Percentiles rank a stretch among this genome's conserved stretches.
phyloP scores from a whole-genome alignment of 108 stramenopile genomes.

The Nitzschia putrida region DNA sequence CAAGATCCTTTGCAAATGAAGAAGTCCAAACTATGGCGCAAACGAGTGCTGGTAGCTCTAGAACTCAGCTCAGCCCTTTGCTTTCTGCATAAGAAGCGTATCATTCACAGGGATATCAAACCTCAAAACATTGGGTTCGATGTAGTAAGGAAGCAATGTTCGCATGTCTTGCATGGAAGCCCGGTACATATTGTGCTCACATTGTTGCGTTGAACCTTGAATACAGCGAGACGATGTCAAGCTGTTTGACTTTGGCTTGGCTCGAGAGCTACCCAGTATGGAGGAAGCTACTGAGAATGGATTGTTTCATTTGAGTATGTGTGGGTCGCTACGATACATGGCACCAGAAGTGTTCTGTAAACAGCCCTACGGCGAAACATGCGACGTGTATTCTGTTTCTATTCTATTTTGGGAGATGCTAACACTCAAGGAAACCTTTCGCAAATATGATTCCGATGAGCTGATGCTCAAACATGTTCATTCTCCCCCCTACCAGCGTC shows the following conservation, averaged over 20 bases:
- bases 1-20: background rate
- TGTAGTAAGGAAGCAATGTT: constrained; percentile 5
- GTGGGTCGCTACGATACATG: constrained; percentile 16
- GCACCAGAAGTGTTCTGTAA: constrained; percentile 59
- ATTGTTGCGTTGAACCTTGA: background rate
- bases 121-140: constrained; percentile 39
- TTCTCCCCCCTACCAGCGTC: constrained; percentile 4
- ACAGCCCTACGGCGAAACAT: constrained; percentile 72
- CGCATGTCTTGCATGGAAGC: background rate
- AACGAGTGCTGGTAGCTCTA: background rate
- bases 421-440: constrained; percentile 29
- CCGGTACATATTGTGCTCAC: too few species aligned
- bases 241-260: constrained; percentile 35
- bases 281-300: background rate
- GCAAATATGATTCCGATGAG: background rate
- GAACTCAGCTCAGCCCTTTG: constrained; percentile 19
- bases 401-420: constrained; percentile 77
- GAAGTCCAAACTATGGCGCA: background rate
- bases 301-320: background rate
- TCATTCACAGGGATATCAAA: constrained; percentile 32
- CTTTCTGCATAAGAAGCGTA: constrained; percentile 13
- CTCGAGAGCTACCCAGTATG: constrained; percentile 14
- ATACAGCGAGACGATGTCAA: constrained; percentile 18
- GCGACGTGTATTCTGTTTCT: constrained; percentile 77
- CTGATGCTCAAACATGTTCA: background rate